phyloP scores from a whole-genome alignment of 345 rosid genomes.

The Cardamine occulta region DNA sequence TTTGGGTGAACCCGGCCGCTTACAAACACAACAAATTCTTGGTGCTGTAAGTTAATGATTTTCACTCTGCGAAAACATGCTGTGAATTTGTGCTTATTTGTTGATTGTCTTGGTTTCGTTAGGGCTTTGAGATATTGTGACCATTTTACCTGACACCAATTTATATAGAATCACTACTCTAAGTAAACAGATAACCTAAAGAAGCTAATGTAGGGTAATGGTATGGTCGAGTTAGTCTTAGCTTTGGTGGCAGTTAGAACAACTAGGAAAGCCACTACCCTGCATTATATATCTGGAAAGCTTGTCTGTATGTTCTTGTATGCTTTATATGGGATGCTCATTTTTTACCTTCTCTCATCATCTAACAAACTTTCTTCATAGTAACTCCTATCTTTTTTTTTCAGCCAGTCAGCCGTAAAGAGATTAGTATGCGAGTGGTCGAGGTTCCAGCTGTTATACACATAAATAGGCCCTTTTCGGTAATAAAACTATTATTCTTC shows the following conservation, averaged over 20 bases:
- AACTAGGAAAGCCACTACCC: constrained; percentile 33
- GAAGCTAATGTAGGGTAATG: constrained; percentile 7
- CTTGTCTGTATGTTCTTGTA: constrained; percentile 13
- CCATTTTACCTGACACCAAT: not conserved
- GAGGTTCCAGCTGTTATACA: constrained; percentile 65
- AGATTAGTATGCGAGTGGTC: constrained; percentile 67
- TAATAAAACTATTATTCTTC: constrained; percentile 37
- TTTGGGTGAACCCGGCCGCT: constrained; percentile 97
- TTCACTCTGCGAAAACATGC: constrained; percentile 21
- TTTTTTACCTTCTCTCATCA: not conserved
- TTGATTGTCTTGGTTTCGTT: constrained; percentile 17
- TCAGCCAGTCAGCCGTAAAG: constrained; percentile 72
- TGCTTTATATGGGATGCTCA: constrained; percentile 22
- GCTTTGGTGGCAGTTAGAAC: constrained; percentile 24
- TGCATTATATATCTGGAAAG: constrained; percentile 14
- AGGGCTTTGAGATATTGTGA: constrained; percentile 16
- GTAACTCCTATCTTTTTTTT: not conserved
- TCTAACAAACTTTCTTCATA: not conserved
- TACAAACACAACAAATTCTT: constrained; percentile 97
- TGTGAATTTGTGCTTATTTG: not conserved
- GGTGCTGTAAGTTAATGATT: constrained; percentile 64
- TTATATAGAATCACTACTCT: constrained; percentile 2
- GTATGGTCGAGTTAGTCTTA: constrained; percentile 7
- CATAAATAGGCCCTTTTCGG: constrained; percentile 74
- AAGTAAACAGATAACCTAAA: not conserved